phyloP scores from a whole-genome alignment of 139 green algal species.

The Coelastrella sp. region DNA sequence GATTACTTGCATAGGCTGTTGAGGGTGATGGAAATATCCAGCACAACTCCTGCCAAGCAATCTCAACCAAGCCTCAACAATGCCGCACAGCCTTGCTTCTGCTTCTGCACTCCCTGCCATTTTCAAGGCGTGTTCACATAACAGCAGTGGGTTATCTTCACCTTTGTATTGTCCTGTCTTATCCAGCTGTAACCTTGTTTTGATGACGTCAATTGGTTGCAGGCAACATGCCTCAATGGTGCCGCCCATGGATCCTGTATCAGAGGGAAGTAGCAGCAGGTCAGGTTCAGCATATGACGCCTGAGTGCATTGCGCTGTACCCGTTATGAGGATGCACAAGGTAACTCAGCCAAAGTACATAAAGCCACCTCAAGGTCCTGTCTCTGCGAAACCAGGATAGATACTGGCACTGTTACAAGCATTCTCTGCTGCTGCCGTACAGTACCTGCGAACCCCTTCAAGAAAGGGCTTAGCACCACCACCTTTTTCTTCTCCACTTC shows the following conservation, averaged over 20 bases:
- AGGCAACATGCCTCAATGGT: conserved; percentile 90
- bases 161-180: conserved; percentile 81
- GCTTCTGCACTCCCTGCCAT: background rate
- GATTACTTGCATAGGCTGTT: too few species aligned
- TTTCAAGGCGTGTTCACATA: background rate
- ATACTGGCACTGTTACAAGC: background rate
- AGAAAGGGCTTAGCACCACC: conserved; percentile 45
- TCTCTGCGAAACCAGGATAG: background rate
- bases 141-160: conserved; percentile 47
- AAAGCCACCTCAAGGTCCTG: background rate
- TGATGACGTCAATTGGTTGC: conserved; percentile 96
- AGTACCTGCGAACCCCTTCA: conserved; percentile 66
- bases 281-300: background rate
- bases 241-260: conserved; percentile 89
- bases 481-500: conserved; percentile 17
- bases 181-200: conserved; percentile 95
- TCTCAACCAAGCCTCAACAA: too few species aligned
- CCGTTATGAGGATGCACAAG: too few species aligned
- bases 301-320: background rate
- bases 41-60: too few species aligned
- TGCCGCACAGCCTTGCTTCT: too few species aligned
- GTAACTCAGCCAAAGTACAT: too few species aligned
- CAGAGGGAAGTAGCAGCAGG: background rate
- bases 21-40: too few species aligned
- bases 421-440: background rate